phyloP scores from a whole-genome alignment of 495 filamentous ascomycete species.

The Sordaria brevicollis region DNA sequence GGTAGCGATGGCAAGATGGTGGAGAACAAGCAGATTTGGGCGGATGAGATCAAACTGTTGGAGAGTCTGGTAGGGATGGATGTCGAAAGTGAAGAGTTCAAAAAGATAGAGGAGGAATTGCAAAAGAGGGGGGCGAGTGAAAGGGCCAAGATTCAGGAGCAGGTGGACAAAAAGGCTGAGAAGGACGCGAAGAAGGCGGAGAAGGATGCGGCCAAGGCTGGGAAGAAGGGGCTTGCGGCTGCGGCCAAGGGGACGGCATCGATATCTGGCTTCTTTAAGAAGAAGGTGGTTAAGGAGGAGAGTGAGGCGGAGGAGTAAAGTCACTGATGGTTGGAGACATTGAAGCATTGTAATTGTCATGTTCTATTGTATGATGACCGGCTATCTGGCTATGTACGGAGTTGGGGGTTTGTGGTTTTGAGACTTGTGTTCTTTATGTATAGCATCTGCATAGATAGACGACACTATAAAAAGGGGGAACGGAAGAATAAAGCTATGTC shows the following conservation, averaged over 20 bases:
- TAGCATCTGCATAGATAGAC: not conserved
- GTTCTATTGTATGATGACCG: not conserved
- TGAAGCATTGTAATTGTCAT: not conserved
- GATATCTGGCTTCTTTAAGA: constrained; percentile 3
- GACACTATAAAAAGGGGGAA: not conserved
- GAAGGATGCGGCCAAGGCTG: constrained; percentile 19
- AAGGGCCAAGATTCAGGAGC: constrained; percentile 62
- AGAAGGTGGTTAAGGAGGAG: constrained; percentile 28
- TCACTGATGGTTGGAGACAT: not conserved
- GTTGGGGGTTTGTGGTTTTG: not conserved
- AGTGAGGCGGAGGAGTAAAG: constrained; percentile 18
- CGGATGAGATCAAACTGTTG: constrained; percentile 77
- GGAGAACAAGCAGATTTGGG: constrained; percentile 70
- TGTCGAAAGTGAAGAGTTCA: constrained; percentile 58
- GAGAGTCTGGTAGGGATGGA: constrained; percentile 82
- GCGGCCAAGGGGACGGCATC: constrained; percentile 1
- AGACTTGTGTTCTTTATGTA: not conserved
- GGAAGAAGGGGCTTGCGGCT: not conserved
- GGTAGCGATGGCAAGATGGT: constrained; percentile 44
- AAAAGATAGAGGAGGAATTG: constrained; percentile 45
- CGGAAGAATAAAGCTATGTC: not conserved
- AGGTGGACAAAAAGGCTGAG: constrained; percentile 50
- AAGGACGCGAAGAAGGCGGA: constrained; percentile 45
- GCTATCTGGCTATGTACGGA: not conserved
- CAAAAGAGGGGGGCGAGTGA: constrained; percentile 54